Evolutionary conservation across 441 rosid genomes (phyloP).

Genomic region (Populus tomentosa): DNA sequence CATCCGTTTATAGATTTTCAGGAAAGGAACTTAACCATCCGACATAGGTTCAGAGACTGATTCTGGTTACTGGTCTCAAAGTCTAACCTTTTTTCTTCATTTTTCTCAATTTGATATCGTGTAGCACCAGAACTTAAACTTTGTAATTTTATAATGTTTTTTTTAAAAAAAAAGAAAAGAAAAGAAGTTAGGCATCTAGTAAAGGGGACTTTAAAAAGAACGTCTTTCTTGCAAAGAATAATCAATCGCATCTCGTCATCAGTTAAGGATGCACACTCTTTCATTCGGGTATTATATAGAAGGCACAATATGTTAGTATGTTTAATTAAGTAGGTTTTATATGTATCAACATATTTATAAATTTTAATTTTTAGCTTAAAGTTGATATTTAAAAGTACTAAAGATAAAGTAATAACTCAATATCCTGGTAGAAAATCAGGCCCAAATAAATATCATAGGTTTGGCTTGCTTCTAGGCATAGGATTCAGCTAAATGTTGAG

Average conservation of each 20-base stretch:
- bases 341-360: no score
- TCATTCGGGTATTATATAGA: no score
- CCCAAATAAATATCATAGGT: no score
- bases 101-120: not conserved
- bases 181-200: not conserved
- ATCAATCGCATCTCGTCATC: not conserved
- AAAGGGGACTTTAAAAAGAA: not conserved
- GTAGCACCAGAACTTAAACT: not conserved
- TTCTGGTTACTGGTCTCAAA: not conserved
- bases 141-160: not conserved
- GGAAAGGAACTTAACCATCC: not conserved
- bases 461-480: no score
- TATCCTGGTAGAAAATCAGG: no score
- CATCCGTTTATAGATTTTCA: not conserved
- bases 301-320: no score
- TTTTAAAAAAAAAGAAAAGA: no score
- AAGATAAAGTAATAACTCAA: no score
- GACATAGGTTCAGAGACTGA: not conserved
- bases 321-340: no score
- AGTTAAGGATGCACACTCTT: not conserved
- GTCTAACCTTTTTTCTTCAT: not conserved
- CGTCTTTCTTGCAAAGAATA: not conserved
- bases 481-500: fast-evolving
- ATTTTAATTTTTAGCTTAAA: no score
- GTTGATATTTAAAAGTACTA: no score